Evolutionary conservation across 352 stramenopile genomes (phyloP).

Genomic region (Phytophthora agathidicida): DNA sequence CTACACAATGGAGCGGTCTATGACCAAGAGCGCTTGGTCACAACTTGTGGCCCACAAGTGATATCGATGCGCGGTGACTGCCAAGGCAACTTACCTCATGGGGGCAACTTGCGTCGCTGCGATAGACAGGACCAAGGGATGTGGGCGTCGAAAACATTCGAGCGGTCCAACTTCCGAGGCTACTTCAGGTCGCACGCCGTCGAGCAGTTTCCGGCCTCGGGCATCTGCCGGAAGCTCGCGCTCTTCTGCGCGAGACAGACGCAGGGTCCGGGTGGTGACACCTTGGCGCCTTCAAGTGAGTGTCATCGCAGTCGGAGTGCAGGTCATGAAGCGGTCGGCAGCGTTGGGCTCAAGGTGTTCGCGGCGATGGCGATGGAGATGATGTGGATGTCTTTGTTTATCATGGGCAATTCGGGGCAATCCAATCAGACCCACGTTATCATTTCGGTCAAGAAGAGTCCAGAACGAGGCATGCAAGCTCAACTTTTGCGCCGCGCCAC

Average conservation of each 20-base stretch:
- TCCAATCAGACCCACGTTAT: slow-evolving; percentile 33
- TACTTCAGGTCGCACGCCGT: slow-evolving; percentile 27
- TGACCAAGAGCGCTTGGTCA: no score
- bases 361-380: neutral
- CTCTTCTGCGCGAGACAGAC: slow-evolving; percentile 21
- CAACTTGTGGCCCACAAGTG: no score
- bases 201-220: slow-evolving; percentile 28
- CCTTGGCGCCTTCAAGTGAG: neutral
- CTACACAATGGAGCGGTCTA: no score
- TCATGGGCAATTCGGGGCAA: slow-evolving; percentile 4
- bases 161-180: slow-evolving; percentile 4
- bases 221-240: slow-evolving; percentile 24
- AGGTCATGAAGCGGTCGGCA: neutral
- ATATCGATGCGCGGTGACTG: no score
- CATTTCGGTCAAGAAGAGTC: slow-evolving; percentile 43
- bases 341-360: neutral
- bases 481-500: slow-evolving; percentile 23
- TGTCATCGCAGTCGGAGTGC: slow-evolving; percentile 6
- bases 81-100: no score
- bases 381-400: slow-evolving; percentile 8
- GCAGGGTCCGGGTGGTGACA: neutral
- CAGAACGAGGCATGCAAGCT: slow-evolving; percentile 21
- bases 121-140: slow-evolving; percentile 30
- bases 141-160: neutral
- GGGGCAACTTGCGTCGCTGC: neutral